Conservation (phyloP, 805 yeast species). For the Danielia reshetovae region DNA sequence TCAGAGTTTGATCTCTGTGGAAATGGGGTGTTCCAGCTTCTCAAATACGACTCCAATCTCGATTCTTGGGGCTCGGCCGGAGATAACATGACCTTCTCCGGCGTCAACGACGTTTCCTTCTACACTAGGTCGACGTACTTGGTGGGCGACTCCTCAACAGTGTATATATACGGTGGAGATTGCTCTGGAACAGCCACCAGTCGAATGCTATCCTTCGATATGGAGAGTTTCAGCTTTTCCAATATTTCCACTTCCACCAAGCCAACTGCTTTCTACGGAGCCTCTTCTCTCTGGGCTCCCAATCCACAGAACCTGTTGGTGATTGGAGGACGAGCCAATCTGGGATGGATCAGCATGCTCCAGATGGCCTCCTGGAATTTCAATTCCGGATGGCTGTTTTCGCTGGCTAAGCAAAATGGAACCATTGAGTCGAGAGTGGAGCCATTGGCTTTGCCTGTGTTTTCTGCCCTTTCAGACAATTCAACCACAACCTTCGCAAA, state of each 20-base stretch:
- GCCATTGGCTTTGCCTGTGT: slow-evolving; percentile 55
- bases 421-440: slow-evolving; percentile 49
- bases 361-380: slow-evolving; percentile 75
- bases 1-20: slow-evolving; percentile 22
- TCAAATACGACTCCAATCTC: slow-evolving; percentile 15
- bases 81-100: slow-evolving; percentile 18
- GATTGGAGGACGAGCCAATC: slow-evolving; percentile 60
- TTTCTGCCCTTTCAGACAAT: slow-evolving; percentile 24
- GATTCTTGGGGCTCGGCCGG: slow-evolving; percentile 20
- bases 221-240: slow-evolving; percentile 26
- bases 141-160: slow-evolving; percentile 31
- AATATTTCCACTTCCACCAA: slow-evolving; percentile 46
- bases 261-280: slow-evolving; percentile 55
- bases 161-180: slow-evolving; percentile 56
- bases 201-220: slow-evolving; percentile 44
- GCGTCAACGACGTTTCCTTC: slow-evolving; percentile 25
- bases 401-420: slow-evolving; percentile 19
- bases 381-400: slow-evolving; percentile 63
- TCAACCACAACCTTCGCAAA: slow-evolving; percentile 25
- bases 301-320: slow-evolving; percentile 46
- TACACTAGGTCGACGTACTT: slow-evolving; percentile 40
- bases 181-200: slow-evolving; percentile 26
- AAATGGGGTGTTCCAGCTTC: slow-evolving; percentile 21
- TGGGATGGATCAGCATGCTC: slow-evolving; percentile 69
- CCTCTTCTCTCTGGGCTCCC: slow-evolving; percentile 42